Evolutionary conservation across 306 rosid genomes (phyloP), one percentile per base, ranked within the genome.

Genomic region (Gynostemma pentaphyllum): DNA sequence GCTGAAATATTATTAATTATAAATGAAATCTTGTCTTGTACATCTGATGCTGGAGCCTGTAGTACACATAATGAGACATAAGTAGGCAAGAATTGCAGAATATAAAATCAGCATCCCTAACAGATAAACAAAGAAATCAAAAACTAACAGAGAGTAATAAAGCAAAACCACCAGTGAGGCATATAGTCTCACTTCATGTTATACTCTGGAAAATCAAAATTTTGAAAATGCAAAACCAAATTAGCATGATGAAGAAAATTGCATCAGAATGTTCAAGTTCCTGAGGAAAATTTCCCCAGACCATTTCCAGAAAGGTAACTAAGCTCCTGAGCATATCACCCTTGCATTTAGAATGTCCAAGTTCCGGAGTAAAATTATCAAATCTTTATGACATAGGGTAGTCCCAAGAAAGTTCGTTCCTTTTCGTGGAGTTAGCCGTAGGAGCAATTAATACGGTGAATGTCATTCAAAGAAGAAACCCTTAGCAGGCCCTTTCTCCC

Each of bases 41-140:
- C 83, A 78, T 89, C 99, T 26, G 96, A 85, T 68, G 85, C 97
- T 19, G 99, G 99, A 64, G 97, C 91, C 99, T 89, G 85, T 52
- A 40, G 85, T 52, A 40, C 42, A 62, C 54, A 77, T 68, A 47
- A 67, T 28, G 56, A 72, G 44, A 70, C n/a, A 13, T 19, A 37
- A 66, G 32, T 21, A 34, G 0, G 64, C 3, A 26, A 62, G 27
- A 76, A 61, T 62, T 50, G 53, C 15, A 45, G 11, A 63, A 22
- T n/a, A 63, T 36, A 67, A 55, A 55, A 6, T 26, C 57, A 71
- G 10, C 46, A 27, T 52, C 41, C 66, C n/a, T 40, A 63, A 68
- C 16, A 21, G 47, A 42, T 10, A 47, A 47, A 47, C 45, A 18
- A 47, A 28, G 29, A 46, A 27, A 49, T 32, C 24, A 45, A 23